These are phyloP conservation scores for Talaromyces sp. DNA, from an alignment of 2,329 filamentous ascomycete genomes.

Conservation along the genomic window DNA sequence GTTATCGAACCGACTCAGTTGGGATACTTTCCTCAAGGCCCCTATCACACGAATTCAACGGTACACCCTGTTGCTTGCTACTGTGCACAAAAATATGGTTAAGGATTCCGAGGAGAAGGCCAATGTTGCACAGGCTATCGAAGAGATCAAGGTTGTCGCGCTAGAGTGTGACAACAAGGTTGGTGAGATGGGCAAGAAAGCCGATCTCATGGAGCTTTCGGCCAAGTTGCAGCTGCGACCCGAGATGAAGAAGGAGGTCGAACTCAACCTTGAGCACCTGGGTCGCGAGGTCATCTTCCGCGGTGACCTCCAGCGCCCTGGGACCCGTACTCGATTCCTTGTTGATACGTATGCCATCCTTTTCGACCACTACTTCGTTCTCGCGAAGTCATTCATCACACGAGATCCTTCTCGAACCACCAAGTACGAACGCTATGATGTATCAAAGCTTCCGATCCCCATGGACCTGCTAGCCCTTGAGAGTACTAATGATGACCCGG, in stretches of 20 bases:
- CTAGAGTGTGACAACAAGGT: constrained; percentile 90
- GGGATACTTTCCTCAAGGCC: constrained; percentile 91
- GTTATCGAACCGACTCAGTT: constrained; percentile 79
- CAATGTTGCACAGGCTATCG: constrained; percentile 80
- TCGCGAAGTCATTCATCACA: constrained; percentile 75
- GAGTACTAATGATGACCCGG: constrained; percentile 86
- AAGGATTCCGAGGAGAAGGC: constrained; percentile 86
- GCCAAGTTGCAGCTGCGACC: constrained; percentile 82
- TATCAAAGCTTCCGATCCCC: constrained; percentile 91
- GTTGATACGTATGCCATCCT: constrained; percentile 91
- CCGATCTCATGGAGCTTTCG: constrained; percentile 81
- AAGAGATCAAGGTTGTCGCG: constrained; percentile 88
- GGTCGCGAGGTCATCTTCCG: constrained; percentile 86
- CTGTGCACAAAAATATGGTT: constrained; percentile 80
- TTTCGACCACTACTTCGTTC: constrained; percentile 94
- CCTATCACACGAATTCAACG: constrained; percentile 91
- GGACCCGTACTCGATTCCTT: constrained; percentile 86
- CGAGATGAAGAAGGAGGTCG: constrained; percentile 78
- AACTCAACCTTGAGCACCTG: constrained; percentile 90
- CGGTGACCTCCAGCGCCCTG: constrained; percentile 86
- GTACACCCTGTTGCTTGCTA: constrained; percentile 80
- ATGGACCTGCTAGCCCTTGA: constrained; percentile 95
- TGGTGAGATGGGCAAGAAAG: constrained; percentile 87
- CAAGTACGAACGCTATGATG: constrained; percentile 83
- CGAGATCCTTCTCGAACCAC: constrained; percentile 70